Evolutionary conservation across 2,329 filamentous ascomycete species (phyloP).

Genomic region (Colletotrichum acutatum): DNA sequence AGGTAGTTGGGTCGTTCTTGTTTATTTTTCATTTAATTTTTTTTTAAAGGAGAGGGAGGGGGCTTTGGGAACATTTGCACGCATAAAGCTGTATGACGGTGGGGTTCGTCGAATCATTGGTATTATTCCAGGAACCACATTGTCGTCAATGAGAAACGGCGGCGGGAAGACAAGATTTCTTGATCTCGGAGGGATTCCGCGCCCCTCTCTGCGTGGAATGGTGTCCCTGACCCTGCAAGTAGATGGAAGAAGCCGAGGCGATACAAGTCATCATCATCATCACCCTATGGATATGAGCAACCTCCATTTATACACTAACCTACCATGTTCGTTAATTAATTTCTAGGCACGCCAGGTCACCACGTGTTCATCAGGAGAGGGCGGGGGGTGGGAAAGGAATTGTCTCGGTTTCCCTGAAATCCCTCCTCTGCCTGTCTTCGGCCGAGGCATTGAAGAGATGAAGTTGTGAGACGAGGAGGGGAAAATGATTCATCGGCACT

Average conservation of each 20-base stretch:
- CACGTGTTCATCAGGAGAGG: neutral
- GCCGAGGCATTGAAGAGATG: constrained; percentile 11
- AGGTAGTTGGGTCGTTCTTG: neutral
- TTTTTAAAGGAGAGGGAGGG: neutral
- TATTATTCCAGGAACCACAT: neutral
- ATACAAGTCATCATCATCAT: neutral
- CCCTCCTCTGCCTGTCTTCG: neutral
- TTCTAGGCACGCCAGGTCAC: neutral
- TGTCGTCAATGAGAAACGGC: neutral
- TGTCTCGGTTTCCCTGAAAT: neutral
- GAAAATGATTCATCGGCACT: neutral
- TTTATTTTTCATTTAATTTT: neutral
- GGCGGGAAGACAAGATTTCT: neutral
- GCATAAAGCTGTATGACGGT: neutral
- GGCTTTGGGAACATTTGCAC: no score
- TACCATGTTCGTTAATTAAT: neutral
- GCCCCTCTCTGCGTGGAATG: neutral
- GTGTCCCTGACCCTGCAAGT: neutral
- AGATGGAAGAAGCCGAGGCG: neutral
- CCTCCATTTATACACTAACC: neutral
- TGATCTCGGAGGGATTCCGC: neutral
- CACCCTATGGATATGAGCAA: neutral
- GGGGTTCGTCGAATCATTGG: neutral
- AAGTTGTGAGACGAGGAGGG: neutral
- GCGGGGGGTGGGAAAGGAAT: neutral